Conservation (phyloP, 2,329 filamentous ascomycete species). For the Pseudonectria buxi region DNA sequence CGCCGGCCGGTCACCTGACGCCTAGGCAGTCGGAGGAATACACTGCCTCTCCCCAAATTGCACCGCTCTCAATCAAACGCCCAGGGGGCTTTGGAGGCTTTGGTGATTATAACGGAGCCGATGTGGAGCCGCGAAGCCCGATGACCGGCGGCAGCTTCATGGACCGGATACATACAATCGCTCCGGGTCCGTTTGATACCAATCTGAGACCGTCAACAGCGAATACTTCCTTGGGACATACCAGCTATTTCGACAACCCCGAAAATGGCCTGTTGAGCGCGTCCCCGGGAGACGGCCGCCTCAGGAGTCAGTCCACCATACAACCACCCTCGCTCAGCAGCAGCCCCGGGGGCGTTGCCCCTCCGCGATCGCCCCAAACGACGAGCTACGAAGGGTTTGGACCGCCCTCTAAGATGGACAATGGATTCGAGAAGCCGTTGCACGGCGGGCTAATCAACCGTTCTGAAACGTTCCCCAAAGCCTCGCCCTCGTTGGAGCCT, state of each 20-base stretch:
- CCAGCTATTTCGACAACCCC: conserved; percentile 20
- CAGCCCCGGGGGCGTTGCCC: conserved; percentile 23
- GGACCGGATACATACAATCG: conserved; percentile 58
- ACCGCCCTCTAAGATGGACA: conserved; percentile 33
- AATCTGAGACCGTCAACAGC: conserved; percentile 29
- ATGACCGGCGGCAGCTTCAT: conserved; percentile 35
- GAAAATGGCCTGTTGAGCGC: conserved; percentile 15
- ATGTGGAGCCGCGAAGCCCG: conserved; percentile 16
- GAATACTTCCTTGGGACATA: conserved; percentile 28
- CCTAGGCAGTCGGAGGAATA: conserved; percentile 38
- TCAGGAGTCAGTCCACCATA: conserved; percentile 1
- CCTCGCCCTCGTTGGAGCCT: conserved; percentile 29
- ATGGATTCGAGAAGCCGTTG: conserved; percentile 30
- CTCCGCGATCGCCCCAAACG: conserved; percentile 37
- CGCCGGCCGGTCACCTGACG: conserved; percentile 40
- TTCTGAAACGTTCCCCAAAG: conserved; percentile 47
- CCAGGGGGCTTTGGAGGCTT: conserved; percentile 46
- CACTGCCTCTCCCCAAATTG: conserved; percentile 36
- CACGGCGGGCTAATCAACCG: conserved; percentile 34
- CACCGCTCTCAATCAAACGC: conserved; percentile 31
- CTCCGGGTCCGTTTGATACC: conserved; percentile 59
- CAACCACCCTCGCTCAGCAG: conserved; percentile 5
- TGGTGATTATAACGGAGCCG: conserved; percentile 24
- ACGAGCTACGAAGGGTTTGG: conserved; percentile 55
- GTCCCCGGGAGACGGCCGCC: too few species aligned